A percentile compares a stretch with the other conserved stretches of the same genome.
Evolutionary conservation across 2,329 filamentous ascomycete genomes (phyloP).

Genomic region (Thielaviopsis ethacetica): DNA sequence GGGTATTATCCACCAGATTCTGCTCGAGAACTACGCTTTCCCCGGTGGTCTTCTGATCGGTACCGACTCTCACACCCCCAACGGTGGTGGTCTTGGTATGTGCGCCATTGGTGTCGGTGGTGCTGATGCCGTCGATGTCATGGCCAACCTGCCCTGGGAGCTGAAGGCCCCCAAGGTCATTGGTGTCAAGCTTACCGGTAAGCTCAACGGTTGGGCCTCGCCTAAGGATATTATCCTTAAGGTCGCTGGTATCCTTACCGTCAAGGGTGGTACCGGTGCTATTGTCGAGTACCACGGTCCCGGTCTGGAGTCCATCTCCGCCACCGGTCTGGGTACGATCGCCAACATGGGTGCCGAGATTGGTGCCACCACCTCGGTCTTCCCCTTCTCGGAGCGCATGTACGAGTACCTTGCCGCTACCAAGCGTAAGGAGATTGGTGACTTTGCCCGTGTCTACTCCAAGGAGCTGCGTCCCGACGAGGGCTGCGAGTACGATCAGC

Average conservation of each 20-base stretch:
- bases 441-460: constrained; percentile 73
- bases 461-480: constrained; percentile 75
- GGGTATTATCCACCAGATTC: constrained; percentile 98
- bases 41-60: constrained; percentile 95
- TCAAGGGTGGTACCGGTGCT: constrained; percentile 92
- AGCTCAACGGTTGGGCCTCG: constrained; percentile 78
- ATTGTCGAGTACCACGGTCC: constrained; percentile 65
- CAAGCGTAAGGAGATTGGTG: constrained; percentile 78
- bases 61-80: constrained; percentile 95
- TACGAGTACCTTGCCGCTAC: constrained; percentile 88
- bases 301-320: constrained; percentile 50
- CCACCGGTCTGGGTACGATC: constrained; percentile 75
- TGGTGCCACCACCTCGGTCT: constrained; percentile 79
- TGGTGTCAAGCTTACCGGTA: constrained; percentile 84
- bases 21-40: constrained; percentile 98
- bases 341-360: constrained; percentile 59
- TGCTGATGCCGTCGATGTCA: constrained; percentile 96
- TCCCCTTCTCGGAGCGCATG: constrained; percentile 97
- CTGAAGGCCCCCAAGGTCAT: constrained; percentile 95
- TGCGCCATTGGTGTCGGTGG: constrained; percentile 90
- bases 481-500: constrained; percentile 85
- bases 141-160: constrained; percentile 95
- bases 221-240: constrained; percentile 97
- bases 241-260: constrained; percentile 89
- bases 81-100: constrained; percentile 92